Conservation (phyloP, 768 basidiomycete species). For the Russula vinacea region DNA sequence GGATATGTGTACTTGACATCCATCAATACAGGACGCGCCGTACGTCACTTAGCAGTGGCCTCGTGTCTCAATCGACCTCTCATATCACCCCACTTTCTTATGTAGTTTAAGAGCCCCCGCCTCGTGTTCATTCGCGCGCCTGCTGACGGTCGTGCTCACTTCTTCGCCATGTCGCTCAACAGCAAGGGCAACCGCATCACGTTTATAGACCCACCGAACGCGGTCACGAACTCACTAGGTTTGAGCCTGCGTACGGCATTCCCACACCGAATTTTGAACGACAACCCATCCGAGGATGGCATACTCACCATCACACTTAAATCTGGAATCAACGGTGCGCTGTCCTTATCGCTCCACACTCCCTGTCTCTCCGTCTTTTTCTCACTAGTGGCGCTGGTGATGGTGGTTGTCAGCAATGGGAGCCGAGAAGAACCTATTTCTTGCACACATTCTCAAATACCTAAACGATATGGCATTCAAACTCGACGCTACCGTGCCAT, state of each 20-base stretch:
- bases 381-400: slow-evolving; percentile 9
- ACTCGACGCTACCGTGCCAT: slow-evolving; percentile 64
- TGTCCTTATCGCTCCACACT: not conserved
- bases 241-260: slow-evolving; percentile 42
- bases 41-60: slow-evolving; percentile 37
- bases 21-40: slow-evolving; percentile 51
- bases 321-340: slow-evolving; percentile 30
- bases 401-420: slow-evolving; percentile 22
- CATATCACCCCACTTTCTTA: slow-evolving; percentile 21
- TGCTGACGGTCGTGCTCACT: slow-evolving; percentile 49
- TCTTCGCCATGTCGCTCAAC: slow-evolving; percentile 67
- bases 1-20: slow-evolving; percentile 66
- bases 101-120: slow-evolving; percentile 49
- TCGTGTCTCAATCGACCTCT: slow-evolving; percentile 10
- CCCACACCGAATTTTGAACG: slow-evolving; percentile 43
- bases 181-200: slow-evolving; percentile 54
- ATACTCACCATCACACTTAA: slow-evolving; percentile 57
- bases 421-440: slow-evolving; percentile 52
- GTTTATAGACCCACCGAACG: slow-evolving; percentile 43
- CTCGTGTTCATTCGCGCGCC: slow-evolving; percentile 61
- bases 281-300: slow-evolving; percentile 48
- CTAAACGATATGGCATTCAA: slow-evolving; percentile 55
- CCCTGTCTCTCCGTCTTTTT: not conserved
- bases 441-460: slow-evolving; percentile 60
- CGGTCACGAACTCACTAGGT: slow-evolving; percentile 41